Evolutionary conservation across 495 filamentous ascomycete species (phyloP).

Genomic region (Daldinia childiae): DNA sequence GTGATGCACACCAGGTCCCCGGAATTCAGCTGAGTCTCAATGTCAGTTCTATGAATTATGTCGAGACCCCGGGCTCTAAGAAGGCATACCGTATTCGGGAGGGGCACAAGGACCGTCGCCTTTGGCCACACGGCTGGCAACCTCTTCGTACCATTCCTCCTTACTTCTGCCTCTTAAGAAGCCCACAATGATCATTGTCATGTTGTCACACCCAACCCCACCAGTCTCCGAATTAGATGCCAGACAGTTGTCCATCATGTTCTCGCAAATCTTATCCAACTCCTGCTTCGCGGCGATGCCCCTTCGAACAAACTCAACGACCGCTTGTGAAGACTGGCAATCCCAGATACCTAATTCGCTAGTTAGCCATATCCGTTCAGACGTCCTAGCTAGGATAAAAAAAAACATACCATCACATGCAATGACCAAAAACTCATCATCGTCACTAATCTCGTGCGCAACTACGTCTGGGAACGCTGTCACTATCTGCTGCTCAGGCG

Average conservation of each 20-base stretch:
- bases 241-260: constrained; percentile 99
- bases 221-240: constrained; percentile 97
- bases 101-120: constrained; percentile 98
- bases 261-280: constrained; percentile 92
- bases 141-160: constrained; percentile 97
- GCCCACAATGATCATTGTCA: constrained; percentile 95
- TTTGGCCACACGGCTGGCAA: constrained; percentile 91
- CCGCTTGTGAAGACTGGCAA: constrained; percentile 96
- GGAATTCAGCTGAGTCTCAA: constrained; percentile 83
- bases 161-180: constrained; percentile 90
- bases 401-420: constrained; percentile 85
- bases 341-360: constrained; percentile 88
- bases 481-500: constrained; percentile 96
- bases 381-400: background rate
- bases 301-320: constrained; percentile 94
- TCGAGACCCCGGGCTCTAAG: constrained; percentile 58
- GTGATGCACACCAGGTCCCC: constrained; percentile 88
- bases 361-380: constrained; percentile 45
- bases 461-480: constrained; percentile 95
- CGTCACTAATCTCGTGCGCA: constrained; percentile 85
- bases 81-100: constrained; percentile 95
- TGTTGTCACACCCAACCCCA: constrained; percentile 98
- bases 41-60: constrained; percentile 51
- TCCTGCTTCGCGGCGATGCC: constrained; percentile 96
- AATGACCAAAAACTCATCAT: constrained; percentile 97